Base-by-base conservation (phyloP, 176 grass and related monocot genomes). In the Canna indica region DNA sequence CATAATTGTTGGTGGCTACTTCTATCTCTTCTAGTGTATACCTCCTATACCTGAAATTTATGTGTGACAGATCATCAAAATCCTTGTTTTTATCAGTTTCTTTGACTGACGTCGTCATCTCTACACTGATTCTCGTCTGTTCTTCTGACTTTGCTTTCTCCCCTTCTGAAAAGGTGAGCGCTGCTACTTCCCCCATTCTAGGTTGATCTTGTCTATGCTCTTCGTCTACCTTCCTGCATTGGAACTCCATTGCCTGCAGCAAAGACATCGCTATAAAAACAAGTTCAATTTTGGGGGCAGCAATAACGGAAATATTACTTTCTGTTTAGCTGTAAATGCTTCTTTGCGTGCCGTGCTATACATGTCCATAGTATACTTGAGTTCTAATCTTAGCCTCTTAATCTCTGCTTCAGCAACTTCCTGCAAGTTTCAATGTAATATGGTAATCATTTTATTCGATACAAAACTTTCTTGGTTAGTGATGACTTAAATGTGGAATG, bases 321-420 rank as follows among this genome's bases (percentile, higher is more conserved):
- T 70, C 24, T 74, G 75, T 69, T 78, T 83, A 42, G 75, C 81
- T 42, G 47, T 46, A n/a, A 78, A 60, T 61, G 81, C 81, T 61
- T 83, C 81, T 72, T 60, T 83, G 76, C 81, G 78, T n/a, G 81
- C 81, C 68, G 68, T 78, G n/a, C 73, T 78, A 60, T 83, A 83
- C 81, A 83, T 78, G 29, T 78, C 69, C 75, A 83, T 74, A 20
- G 75, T 83, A n/a, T 83, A 75, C 70, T 78, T 83, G 7, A 83
- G 69, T 69, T 83, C 75, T 48, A 78, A 59, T 47, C 75, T 68
- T 26, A 83, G 75, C 60, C 81, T 73, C 54, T 36, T 69, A 47
- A 83, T 73, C 61, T 83, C 75, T 33, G 75, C 59, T 74, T 78
- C 81, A 30, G 71, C 65, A 9, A 74, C 75, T 59, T 64, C 68